Base-by-base conservation (phyloP, 768 basidiomycete genomes). In the Leucosporidium scottii region DNA sequence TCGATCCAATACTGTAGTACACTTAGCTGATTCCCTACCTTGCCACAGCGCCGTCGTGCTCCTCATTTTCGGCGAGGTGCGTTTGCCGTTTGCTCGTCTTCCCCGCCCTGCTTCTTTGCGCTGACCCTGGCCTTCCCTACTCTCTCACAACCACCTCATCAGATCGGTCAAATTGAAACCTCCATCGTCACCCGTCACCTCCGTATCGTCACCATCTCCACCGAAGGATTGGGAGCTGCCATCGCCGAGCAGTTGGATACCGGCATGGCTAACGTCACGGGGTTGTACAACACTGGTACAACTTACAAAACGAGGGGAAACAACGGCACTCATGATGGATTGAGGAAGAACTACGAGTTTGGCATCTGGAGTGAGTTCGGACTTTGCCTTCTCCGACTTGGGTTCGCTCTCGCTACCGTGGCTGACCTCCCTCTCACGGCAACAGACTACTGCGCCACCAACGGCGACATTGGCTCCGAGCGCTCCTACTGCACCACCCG, bases 101-200 rank as follows among this genome's bases (percentile, higher is more conserved):
- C 39, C 39, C 39, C 39, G 13, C 39, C 13, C 15, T 44, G 5
- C 39, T 44, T 13, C 39, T 8, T 10, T n/a, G n/a, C 15, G 39
- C 39, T 44, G 39, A 44, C 15, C 4, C 15, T 44, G 27, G 10
- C 49, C 21, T 50, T 30, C 27, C 25, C 47, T 15, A 18, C 55
- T 49, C 28, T 3, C 8, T 27, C 28, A 9, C 12, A 34, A 34
- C 34, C 4, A n/a, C 55, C 13, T 20, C n/a, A 5, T n/a, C 49
- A 71, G 69, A 71, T 73, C 50, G 48, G 65, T 8, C 73, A 74
- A 61, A 66, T 74, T 58, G 69, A 56, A 60, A 28, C 60, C 39
- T 59, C 59, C 60, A 57, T 68, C 21, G 65, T 74, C 57, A 70
- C 73, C 6, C 61, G 70, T 0, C 68, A 72, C 58, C 57, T 74